Conservation (phyloP, 2,329 filamentous ascomycete species). For the Diaporthe humulicola region DNA sequence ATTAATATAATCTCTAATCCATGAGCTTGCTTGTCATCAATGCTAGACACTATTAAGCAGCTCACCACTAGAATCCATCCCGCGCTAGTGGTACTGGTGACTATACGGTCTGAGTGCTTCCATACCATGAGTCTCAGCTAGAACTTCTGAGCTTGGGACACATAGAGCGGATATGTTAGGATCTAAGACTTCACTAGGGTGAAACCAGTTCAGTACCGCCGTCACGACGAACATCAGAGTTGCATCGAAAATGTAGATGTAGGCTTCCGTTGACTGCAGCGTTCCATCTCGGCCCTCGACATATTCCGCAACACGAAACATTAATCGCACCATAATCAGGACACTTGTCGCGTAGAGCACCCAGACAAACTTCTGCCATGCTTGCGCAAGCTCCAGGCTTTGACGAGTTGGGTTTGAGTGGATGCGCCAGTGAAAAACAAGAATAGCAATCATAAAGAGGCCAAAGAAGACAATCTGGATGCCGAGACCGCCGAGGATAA, state of each 20-base stretch:
- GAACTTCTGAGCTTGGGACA: background rate
- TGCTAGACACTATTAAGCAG: no score
- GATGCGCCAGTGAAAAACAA: slow-evolving; percentile 58
- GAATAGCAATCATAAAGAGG: slow-evolving; percentile 59
- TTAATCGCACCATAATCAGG: slow-evolving; percentile 51
- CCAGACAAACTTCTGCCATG: slow-evolving; percentile 43
- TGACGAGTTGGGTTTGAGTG: slow-evolving; percentile 3
- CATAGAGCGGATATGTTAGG: background rate
- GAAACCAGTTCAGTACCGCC: background rate
- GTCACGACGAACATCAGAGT: slow-evolving; percentile 33
- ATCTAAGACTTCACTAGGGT: background rate
- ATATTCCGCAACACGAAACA: slow-evolving; percentile 56
- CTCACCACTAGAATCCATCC: no score
- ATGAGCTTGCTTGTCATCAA: no score
- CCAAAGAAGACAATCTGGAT: slow-evolving; percentile 64
- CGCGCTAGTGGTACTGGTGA: no score
- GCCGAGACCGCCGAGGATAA: slow-evolving; percentile 54
- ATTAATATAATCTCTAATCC: no score
- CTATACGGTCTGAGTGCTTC: no score
- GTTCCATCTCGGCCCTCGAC: slow-evolving; percentile 56
- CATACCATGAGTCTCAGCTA: background rate
- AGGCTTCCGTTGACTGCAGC: slow-evolving; percentile 59
- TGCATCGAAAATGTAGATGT: slow-evolving; percentile 53
- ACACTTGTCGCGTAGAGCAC: slow-evolving; percentile 32
- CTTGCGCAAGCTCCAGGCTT: slow-evolving; percentile 41